Percentiles rank a stretch among this genome's conserved stretches.
Conservation (phyloP, 306 rosid genomes). For the Cucurbita ficifolia region DNA sequence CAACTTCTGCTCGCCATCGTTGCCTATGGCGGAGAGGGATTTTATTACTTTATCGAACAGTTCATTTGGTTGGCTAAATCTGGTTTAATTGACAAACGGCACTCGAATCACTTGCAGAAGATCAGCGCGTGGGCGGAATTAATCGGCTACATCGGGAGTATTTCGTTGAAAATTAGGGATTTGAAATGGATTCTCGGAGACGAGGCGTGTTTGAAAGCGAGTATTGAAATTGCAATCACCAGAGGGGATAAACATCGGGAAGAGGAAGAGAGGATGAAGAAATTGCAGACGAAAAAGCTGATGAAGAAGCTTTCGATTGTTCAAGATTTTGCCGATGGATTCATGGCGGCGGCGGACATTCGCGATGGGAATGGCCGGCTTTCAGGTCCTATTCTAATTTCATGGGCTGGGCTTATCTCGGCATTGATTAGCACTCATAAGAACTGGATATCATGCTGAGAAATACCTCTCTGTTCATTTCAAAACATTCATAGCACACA, state of each 20-base stretch:
- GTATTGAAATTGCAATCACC: slow-evolving; percentile 20
- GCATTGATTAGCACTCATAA: slow-evolving; percentile 78
- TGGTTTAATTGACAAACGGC: slow-evolving; percentile 34
- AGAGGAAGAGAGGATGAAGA: slow-evolving; percentile 27
- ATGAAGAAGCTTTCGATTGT: slow-evolving; percentile 62
- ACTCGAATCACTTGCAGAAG: slow-evolving; percentile 21
- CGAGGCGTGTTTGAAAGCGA: slow-evolving; percentile 38
- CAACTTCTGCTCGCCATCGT: slow-evolving; percentile 21
- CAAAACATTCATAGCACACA: background rate
- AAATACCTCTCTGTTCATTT: background rate
- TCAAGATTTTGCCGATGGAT: slow-evolving; percentile 76
- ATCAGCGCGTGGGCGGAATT: slow-evolving; percentile 52
- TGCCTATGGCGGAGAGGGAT: slow-evolving; percentile 72
- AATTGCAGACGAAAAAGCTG: slow-evolving; percentile 40
- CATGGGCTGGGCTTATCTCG: slow-evolving; percentile 60
- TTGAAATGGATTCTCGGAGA: slow-evolving; percentile 33
- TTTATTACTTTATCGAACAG: slow-evolving; percentile 72
- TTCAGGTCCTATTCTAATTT: slow-evolving; percentile 39
- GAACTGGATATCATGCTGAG: slow-evolving; percentile 78
- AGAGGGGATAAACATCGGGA: slow-evolving; percentile 22
- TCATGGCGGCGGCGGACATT: slow-evolving; percentile 70
- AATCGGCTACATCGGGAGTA: slow-evolving; percentile 34
- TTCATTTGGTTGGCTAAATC: slow-evolving; percentile 74
- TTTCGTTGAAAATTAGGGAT: slow-evolving; percentile 47
- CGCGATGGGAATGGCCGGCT: slow-evolving; percentile 43